These are phyloP conservation scores for Collybiopsis confluens DNA, from an alignment of 768 basidiomycete genomes.

Conservation along the genomic window DNA sequence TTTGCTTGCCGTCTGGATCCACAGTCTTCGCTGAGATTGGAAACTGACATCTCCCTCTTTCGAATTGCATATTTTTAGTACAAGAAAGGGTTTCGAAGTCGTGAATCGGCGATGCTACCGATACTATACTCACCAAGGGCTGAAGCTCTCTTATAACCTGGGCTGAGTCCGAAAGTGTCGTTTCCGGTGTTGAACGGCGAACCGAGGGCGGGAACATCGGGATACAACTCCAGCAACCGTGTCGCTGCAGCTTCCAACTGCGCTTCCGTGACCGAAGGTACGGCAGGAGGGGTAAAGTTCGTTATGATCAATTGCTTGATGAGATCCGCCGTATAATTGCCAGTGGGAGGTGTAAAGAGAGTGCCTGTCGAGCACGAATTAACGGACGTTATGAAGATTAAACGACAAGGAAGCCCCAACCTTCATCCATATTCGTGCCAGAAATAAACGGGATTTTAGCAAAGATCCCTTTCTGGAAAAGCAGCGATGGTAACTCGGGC, in stretches of 20 bases:
- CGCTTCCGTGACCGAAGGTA: slow-evolving; percentile 7
- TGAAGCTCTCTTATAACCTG: slow-evolving; percentile 22
- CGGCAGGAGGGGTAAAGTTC: slow-evolving; percentile 23
- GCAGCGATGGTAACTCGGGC: slow-evolving; percentile 33
- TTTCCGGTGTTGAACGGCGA: slow-evolving; percentile 28
- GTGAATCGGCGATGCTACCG: background rate
- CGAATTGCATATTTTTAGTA: too few relatives aligned
- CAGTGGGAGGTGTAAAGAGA: slow-evolving; percentile 17
- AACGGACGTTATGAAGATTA: background rate
- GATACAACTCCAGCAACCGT: slow-evolving; percentile 22
- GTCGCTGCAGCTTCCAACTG: slow-evolving; percentile 15
- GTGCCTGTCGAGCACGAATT: slow-evolving; percentile 24
- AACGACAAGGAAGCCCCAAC: slow-evolving; percentile 18
- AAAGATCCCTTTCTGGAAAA: slow-evolving; percentile 23
- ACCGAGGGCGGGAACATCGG: slow-evolving; percentile 23
- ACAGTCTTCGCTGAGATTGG: slow-evolving; percentile 13
- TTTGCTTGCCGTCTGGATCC: slow-evolving; percentile 6
- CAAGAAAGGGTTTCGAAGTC: too few relatives aligned
- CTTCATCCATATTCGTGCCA: slow-evolving; percentile 43
- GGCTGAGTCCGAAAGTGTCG: slow-evolving; percentile 22
- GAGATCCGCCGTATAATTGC: slow-evolving; percentile 20
- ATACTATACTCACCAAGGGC: slow-evolving; percentile 11
- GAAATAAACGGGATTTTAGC: slow-evolving; percentile 38
- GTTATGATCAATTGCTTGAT: slow-evolving; percentile 17
- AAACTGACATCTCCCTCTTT: slow-evolving; percentile 23